These are phyloP conservation scores for Terfezia claveryi DNA, from an alignment of 495 filamentous ascomycete species.

Conservation along the genomic window DNA sequence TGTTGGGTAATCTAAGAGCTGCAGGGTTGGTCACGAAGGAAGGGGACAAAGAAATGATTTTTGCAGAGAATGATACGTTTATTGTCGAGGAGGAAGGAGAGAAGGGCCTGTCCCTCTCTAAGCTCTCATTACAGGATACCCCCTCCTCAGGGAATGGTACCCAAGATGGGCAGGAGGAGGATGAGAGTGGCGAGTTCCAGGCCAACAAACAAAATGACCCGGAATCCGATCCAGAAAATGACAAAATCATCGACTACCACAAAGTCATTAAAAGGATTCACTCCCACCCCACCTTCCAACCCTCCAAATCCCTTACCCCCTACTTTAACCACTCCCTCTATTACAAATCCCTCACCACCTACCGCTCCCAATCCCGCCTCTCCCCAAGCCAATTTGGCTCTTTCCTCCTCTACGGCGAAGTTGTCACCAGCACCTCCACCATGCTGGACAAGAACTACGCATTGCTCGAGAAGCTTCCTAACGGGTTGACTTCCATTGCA, in stretches of 20 bases:
- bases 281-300: conserved; percentile 44
- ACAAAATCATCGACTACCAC: conserved; percentile 55
- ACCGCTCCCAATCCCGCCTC: conserved; percentile 32
- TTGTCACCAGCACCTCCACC: conserved; percentile 84
- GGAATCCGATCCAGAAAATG: conserved; percentile 6
- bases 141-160: conserved; percentile 24
- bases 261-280: conserved; percentile 49
- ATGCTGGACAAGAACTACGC: conserved; percentile 80
- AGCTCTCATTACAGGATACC: conserved; percentile 8
- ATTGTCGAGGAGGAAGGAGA: conserved; percentile 32
- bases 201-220: not conserved
- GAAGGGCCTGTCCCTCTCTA: conserved; percentile 32
- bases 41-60: conserved; percentile 49
- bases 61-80: conserved; percentile 71
- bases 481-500: conserved; percentile 73
- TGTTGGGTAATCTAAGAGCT: conserved; percentile 38
- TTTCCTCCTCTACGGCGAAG: conserved; percentile 67
- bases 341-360: conserved; percentile 48
- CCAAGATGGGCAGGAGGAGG: conserved; percentile 17
- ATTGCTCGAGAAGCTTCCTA: conserved; percentile 52
- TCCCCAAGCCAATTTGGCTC: conserved; percentile 49
- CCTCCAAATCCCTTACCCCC: conserved; percentile 54
- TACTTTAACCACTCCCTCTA: conserved; percentile 71
- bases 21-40: conserved; percentile 42
- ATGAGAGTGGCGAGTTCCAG: too few relatives aligned